Evolutionary conservation across 495 filamentous ascomycete species (phyloP).

Genomic region (Zalerion maritima): DNA sequence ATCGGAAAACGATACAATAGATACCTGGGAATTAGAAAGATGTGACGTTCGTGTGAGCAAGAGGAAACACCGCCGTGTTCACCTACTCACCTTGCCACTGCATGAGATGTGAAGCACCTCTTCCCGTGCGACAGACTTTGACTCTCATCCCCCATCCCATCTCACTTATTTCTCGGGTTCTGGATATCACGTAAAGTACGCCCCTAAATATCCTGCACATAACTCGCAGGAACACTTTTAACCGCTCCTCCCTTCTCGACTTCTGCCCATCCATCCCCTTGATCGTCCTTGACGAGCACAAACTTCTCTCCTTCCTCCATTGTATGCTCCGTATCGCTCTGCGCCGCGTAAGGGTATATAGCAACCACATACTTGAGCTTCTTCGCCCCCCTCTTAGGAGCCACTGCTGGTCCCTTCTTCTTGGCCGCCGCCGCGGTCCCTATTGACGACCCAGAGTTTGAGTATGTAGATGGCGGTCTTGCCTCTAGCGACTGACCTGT

Average conservation of each 20-base stretch:
- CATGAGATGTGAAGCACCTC: constrained; percentile 1
- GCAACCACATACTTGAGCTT: constrained; percentile 91
- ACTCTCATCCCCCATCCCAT: neutral
- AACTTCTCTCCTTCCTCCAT: constrained; percentile 89
- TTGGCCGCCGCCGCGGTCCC: constrained; percentile 44
- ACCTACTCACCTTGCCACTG: constrained; percentile 8
- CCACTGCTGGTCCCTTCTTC: constrained; percentile 87
- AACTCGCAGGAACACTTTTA: constrained; percentile 90
- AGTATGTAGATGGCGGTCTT: constrained; percentile 54
- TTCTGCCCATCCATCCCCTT: constrained; percentile 91
- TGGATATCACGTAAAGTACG: constrained; percentile 1
- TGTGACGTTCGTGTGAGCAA: too few relatives aligned
- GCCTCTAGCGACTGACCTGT: constrained; percentile 33
- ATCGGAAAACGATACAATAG: too few relatives aligned
- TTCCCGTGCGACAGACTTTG: constrained; percentile 8
- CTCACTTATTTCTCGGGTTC: neutral
- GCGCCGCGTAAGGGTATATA: constrained; percentile 78
- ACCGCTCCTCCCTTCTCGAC: constrained; percentile 81
- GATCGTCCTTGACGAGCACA: constrained; percentile 69
- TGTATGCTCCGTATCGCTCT: constrained; percentile 71
- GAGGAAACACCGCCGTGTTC: too few relatives aligned
- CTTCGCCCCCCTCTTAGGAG: constrained; percentile 82
- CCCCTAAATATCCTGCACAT: constrained; percentile 58
- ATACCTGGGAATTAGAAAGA: too few relatives aligned
- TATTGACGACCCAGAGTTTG: constrained; percentile 62